Evolutionary conservation across 768 basidiomycete genomes (phyloP).

Genomic region (Rossbeevera mucosa): DNA sequence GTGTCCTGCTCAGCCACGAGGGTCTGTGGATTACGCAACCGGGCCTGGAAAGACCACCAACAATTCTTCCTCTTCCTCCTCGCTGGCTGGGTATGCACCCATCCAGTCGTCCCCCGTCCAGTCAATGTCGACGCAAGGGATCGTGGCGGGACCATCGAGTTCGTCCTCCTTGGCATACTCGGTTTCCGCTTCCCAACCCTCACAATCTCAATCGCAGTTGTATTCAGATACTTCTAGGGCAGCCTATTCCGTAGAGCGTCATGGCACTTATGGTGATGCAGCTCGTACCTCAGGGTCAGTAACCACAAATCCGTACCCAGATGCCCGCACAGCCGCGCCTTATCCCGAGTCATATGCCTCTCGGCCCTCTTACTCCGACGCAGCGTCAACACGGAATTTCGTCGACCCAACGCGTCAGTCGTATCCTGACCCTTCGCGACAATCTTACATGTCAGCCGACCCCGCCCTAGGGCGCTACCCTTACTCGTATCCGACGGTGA

Average conservation of each 20-base stretch:
- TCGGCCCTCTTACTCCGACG: conserved; percentile 24
- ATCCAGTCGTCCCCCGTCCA: conserved; percentile 22
- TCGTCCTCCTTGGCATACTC: conserved; percentile 25
- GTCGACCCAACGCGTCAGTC: conserved; percentile 19
- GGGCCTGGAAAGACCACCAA: conserved; percentile 17
- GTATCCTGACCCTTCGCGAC: conserved; percentile 26
- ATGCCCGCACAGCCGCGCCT: conserved; percentile 18
- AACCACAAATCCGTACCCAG: conserved; percentile 29
- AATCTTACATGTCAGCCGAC: conserved; percentile 24
- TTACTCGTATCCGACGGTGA: conserved; percentile 39
- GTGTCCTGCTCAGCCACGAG: conserved; percentile 18
- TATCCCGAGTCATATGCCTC: conserved; percentile 25
- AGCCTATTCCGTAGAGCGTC: conserved; percentile 19
- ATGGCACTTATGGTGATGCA: conserved; percentile 20
- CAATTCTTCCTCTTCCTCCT: conserved; percentile 20
- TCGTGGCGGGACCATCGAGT: conserved; percentile 17
- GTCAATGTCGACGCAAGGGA: conserved; percentile 17
- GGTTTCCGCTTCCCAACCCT: conserved; percentile 16
- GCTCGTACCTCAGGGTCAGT: conserved; percentile 13
- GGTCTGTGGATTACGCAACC: conserved; percentile 24
- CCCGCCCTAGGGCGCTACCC: conserved; percentile 21
- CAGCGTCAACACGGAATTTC: conserved; percentile 23
- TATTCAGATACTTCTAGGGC: conserved; percentile 24
- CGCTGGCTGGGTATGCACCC: conserved; percentile 24
- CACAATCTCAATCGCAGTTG: conserved; percentile 23